Percentiles rank a stretch among this genome's conserved stretches.
Conservation (phyloP, 1,284 basidiomycete genomes). For the Irpex sp. region DNA sequence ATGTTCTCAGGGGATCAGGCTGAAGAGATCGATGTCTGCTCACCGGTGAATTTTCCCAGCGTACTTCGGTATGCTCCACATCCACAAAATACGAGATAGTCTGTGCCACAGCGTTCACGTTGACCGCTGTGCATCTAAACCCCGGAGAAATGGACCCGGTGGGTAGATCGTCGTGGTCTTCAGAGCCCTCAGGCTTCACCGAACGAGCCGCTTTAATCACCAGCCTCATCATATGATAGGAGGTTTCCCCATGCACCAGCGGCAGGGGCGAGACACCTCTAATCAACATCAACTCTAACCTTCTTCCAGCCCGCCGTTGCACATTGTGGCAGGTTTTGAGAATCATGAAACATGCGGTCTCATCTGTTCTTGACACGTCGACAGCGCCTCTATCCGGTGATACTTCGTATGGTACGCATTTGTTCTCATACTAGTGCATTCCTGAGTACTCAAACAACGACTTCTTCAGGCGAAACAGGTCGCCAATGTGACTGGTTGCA, state of each 20-base stretch:
- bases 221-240: constrained; percentile 7
- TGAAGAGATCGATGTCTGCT: background rate
- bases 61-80: background rate
- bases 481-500: constrained; percentile 4
- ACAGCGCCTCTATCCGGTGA: constrained; percentile 3
- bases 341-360: constrained; percentile 6
- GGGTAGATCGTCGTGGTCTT: background rate
- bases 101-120: background rate
- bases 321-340: constrained; percentile 4
- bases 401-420: constrained; percentile 7
- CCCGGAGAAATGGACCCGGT: constrained; percentile 5
- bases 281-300: background rate
- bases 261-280: background rate
- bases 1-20: background rate
- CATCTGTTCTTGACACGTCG: constrained; percentile 5
- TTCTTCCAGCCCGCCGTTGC: constrained; percentile 1
- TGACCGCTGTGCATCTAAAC: background rate
- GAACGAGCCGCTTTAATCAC: background rate
- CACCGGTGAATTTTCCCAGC: background rate
- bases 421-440: constrained; percentile 3
- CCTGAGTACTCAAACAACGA: background rate
- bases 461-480: background rate
- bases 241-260: constrained; percentile 2
- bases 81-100: background rate
- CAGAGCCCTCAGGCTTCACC: background rate